These are phyloP conservation scores for Pelargonium fulgidum DNA, from an alignment of 441 rosid species.

Conservation along the genomic window DNA sequence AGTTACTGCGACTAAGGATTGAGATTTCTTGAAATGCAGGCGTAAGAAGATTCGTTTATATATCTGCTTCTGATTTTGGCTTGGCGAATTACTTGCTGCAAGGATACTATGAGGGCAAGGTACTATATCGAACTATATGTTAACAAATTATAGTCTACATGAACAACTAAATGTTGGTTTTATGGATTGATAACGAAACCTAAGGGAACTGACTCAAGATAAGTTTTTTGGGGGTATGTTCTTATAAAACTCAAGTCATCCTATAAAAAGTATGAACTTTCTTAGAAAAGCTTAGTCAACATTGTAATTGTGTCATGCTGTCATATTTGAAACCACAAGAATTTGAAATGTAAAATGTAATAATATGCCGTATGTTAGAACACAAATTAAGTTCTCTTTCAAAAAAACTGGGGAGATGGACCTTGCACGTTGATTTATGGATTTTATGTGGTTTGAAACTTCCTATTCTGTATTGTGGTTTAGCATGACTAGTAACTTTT, in stretches of 20 bases:
- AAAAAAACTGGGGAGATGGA: not conserved
- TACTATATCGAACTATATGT: slow-evolving; percentile 19
- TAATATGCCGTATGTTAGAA: too few species aligned
- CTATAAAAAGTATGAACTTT: too few species aligned
- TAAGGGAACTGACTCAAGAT: not conserved
- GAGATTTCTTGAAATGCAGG: slow-evolving; percentile 30
- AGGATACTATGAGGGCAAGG: slow-evolving; percentile 93
- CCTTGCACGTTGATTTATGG: not conserved
- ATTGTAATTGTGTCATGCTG: too few species aligned
- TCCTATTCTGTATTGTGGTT: too few species aligned
- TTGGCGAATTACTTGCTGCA: slow-evolving; percentile 53
- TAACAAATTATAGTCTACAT: not conserved
- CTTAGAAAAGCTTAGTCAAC: too few species aligned
- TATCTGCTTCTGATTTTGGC: slow-evolving; percentile 85
- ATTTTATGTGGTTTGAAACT: not conserved
- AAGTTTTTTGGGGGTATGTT: too few species aligned
- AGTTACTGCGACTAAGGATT: not conserved
- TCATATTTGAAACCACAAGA: too few species aligned
- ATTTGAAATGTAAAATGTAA: too few species aligned
- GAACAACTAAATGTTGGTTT: not conserved
- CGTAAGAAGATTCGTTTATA: slow-evolving; percentile 72
- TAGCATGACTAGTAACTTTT: too few species aligned
- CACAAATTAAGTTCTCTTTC: too few species aligned
- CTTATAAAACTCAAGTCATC: too few species aligned
- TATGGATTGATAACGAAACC: not conserved